Base-by-base conservation (phyloP, 257 asterid species). In the Coffea eugenioides region DNA sequence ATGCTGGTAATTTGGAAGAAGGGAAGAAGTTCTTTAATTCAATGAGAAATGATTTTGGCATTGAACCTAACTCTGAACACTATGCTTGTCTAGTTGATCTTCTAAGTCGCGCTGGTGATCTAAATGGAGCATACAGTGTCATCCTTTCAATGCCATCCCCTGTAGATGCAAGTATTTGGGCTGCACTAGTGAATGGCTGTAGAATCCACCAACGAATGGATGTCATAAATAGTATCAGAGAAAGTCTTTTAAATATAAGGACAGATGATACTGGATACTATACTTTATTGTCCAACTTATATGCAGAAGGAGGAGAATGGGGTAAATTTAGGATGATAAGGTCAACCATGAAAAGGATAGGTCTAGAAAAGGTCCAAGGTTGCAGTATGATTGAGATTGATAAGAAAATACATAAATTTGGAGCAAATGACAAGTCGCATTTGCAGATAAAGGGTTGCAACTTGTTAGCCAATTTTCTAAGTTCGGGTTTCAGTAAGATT, bases 81-180 rank as follows among this genome's bases (percentile, higher is more conserved):
- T 93, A 88, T 72, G 94, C 91, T 3, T 94, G 97, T 77, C 83
- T 93, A 85, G 97, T 95, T n/a, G 99, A 95, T 86, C 83, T 95
- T 83, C 80, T 92, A 69, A 95, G 99, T 82, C 96, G 97, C 66
- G 90, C 90, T 8, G 99, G 98, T 71, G 97, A 93, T 82, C 82
- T 95, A 25, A 84, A 80, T 13, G 92, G 87, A 31, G 98, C 99
- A 0, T 86, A 90, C 79, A 88, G 89, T 81, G 90, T 87, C 56
- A 88, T 95, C 79, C 80, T 74, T 15, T 85, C 92, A 4, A 91
- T 93, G 97, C 90, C 95, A 23, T 80, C 84, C 39, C 83, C 83
- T 43, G 91, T 88, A 75, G 88, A 89, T 81, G 88, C 94, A 80
- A 89, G 97, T 77, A 66, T 90, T 76, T 93, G 97, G 98, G 88